Evolutionary conservation across 768 basidiomycete species (phyloP), one percentile per base, ranked within the genome.

Genomic region (Pleurotus salmoneostramineus): DNA sequence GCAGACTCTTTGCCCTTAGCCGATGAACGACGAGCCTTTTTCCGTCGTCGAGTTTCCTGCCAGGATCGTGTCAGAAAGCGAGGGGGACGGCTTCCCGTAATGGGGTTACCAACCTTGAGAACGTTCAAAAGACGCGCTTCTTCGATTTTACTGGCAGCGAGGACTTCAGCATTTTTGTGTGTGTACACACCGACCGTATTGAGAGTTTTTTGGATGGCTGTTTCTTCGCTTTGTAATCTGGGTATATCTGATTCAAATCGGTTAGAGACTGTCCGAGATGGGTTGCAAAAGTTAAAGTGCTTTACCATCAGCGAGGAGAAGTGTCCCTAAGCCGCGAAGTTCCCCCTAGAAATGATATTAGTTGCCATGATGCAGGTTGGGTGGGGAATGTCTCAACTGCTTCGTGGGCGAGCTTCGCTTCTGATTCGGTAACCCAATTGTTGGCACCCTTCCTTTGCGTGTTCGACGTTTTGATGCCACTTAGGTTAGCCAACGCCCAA

Each of bases 401-500:
- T 63, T 70, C 80, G 65, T 73, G 81, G 67, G 65, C 76, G 61
- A 69, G 75, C 71, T 66, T 78, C 61, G 65, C 76, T 74, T 73
- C 82, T 60, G 68, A 71, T 15, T 78, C 77, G 21, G 50, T 56
- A 3, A 79, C 67, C 68, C 82, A 74, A 58, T 78, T 78, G 61
- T 67, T 70, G 3, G 60, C 46, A 17, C 56, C 57, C 14, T 48
- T 71, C 65, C 69, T 75, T 2, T 55, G 63, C 47, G 68, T 57
- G 61, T 69, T 71, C 58, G 73, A 76, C 11, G 67, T 63, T 50
- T 71, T 72, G 31, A 71, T 69, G 4, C 73, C 74, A n/a, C 76
- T 79, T 70, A 89, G 78, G 63, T 91, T 83, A 4, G 82, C 80
- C 42, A 93, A 71, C 0, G 89, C 90, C 90, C 92, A 95, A 63